phyloP scores from a whole-genome alignment of 2,329 filamentous ascomycete genomes.

The Colletotrichum lindemuthianum region DNA sequence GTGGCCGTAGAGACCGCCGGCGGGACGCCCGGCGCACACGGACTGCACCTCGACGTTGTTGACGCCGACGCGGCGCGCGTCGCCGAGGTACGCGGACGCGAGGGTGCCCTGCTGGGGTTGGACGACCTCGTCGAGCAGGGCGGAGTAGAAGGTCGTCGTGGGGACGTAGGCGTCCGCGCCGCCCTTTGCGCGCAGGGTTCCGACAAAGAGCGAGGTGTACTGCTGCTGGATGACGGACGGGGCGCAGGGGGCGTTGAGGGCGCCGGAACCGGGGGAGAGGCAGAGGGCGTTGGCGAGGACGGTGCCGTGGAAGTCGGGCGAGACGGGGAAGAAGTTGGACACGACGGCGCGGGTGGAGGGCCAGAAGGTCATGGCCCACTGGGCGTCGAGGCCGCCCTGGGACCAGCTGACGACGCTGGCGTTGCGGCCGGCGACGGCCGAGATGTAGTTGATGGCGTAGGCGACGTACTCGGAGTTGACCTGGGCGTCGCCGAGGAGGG shows the following conservation, averaged over 20 bases:
- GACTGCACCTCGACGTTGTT: slow-evolving; percentile 60
- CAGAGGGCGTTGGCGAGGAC: slow-evolving; percentile 34
- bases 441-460: slow-evolving; percentile 68
- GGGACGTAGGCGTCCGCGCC: slow-evolving; percentile 65
- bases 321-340: slow-evolving; percentile 62
- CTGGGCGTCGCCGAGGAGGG: slow-evolving; percentile 59
- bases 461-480: slow-evolving; percentile 64
- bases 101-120: slow-evolving; percentile 56
- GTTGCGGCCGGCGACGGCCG: slow-evolving; percentile 49
- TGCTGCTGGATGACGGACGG: slow-evolving; percentile 59
- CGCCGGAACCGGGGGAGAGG: slow-evolving; percentile 15
- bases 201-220: slow-evolving; percentile 55
- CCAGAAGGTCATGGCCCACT: slow-evolving; percentile 70
- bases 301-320: slow-evolving; percentile 57
- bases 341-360: slow-evolving; percentile 56
- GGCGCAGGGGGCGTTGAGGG: slow-evolving; percentile 31
- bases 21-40: slow-evolving; percentile 51
- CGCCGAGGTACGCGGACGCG: slow-evolving; percentile 58
- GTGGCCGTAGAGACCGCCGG: slow-evolving; percentile 59
- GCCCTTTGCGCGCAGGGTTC: slow-evolving; percentile 51
- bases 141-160: slow-evolving; percentile 63
- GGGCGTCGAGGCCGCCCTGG: slow-evolving; percentile 63
- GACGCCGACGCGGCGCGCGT: slow-evolving; percentile 54
- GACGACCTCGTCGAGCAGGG: slow-evolving; percentile 60
- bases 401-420: slow-evolving; percentile 63